Conservation (phyloP, 2,329 filamentous ascomycete genomes). For the Fusarium subtropicale region DNA sequence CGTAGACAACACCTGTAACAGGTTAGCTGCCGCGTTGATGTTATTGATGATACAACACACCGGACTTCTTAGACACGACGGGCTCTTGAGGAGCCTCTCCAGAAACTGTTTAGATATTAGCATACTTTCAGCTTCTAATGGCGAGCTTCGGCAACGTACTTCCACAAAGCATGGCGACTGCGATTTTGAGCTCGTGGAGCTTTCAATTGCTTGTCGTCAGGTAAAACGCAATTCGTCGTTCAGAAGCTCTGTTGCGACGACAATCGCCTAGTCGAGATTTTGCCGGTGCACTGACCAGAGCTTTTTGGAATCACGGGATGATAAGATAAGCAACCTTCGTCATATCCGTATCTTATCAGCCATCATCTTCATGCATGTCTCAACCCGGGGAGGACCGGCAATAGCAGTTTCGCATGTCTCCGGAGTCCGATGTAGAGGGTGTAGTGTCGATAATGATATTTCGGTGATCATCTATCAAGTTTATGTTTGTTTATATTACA, state of each 20-base stretch:
- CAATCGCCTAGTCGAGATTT: slow-evolving; percentile 48
- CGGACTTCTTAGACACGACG: slow-evolving; percentile 94
- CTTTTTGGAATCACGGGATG: slow-evolving; percentile 44
- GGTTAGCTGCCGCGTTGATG: slow-evolving; percentile 35
- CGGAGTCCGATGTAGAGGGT: slow-evolving; percentile 34
- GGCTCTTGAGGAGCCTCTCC: slow-evolving; percentile 96
- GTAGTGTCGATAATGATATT: neutral
- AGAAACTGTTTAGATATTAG: slow-evolving; percentile 73
- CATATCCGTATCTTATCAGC: slow-evolving; percentile 30
- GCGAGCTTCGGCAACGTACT: slow-evolving; percentile 50
- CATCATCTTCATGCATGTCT: slow-evolving; percentile 19
- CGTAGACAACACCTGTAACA: slow-evolving; percentile 82
- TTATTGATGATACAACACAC: slow-evolving; percentile 61
- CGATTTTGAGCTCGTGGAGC: slow-evolving; percentile 43
- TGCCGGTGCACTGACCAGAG: slow-evolving; percentile 49
- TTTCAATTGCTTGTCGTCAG: slow-evolving; percentile 48
- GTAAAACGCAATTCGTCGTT: slow-evolving; percentile 42
- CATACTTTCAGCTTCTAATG: slow-evolving; percentile 7
- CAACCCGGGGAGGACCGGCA: slow-evolving; percentile 42
- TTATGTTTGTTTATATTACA: neutral
- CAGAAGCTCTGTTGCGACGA: slow-evolving; percentile 45
- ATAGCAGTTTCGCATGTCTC: slow-evolving; percentile 42
- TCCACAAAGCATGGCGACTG: slow-evolving; percentile 61
- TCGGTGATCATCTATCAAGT: neutral
- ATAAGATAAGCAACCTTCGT: slow-evolving; percentile 46